Evolutionary conservation across 2,329 filamentous ascomycete genomes (phyloP), one percentile per base, ranked within the genome.

Genomic region (Monilinia fructicola): DNA sequence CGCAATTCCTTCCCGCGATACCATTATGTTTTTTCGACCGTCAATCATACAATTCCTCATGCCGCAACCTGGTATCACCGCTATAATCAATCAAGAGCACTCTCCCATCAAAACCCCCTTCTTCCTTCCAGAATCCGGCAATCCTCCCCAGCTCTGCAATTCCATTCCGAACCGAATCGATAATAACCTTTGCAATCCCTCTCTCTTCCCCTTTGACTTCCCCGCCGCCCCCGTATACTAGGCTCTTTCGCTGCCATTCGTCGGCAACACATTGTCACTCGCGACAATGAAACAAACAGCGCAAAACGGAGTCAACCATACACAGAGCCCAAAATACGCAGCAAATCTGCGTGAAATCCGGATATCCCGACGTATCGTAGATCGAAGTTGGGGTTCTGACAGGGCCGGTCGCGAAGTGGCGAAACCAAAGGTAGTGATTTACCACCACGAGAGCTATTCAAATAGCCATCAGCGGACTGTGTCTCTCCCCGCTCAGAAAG

Each of bases 281-380:
- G 95, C 95, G 92, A 96, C 53, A 99, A 79, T 74, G 91, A 96
- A 61, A 99, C 94, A 76, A 99, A 99, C 18, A 99, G 83, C 21
- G 93, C 88, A 76, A 99, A 99, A 99, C 0, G 95, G 95, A 0
- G 98, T 91, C 1, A 99, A 84, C 95, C 95, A 99, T 0, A 99
- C 93, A 74, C 93, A 97, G 2, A 99, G 82, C 0, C 95, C 95
- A 76, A 99, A 99, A 79, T 95, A 99, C 0, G 92, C 94, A 0
- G 95, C 93, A 54, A 54, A 98, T 95, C 80, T 98, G 92, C 23
- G 92, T 93, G 77, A 99, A 99, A 48, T 86, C 89, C 0, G 95
- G 95, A 54, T 92, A 76, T 63, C 87, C 79, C 65, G 82, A 80
- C 67, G 83, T 81, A 70, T 91, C 86, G 76, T 90, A 89, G 83